phyloP scores from a whole-genome alignment of 345 rosid genomes.

The Populus alba region DNA sequence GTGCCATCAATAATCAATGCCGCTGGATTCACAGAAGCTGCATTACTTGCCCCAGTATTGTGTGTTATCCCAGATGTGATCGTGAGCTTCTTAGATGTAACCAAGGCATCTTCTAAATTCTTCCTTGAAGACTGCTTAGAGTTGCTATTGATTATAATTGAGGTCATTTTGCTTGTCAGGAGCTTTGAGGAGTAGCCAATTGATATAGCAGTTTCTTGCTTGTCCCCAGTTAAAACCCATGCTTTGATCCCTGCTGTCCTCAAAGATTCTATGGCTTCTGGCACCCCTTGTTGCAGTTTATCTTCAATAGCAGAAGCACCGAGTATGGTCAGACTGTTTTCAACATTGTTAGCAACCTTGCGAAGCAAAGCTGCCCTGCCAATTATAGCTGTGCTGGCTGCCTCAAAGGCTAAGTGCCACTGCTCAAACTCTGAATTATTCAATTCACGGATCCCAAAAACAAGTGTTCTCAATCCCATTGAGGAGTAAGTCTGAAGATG shows the following conservation, averaged over 20 bases:
- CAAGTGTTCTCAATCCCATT: slow-evolving; percentile 16
- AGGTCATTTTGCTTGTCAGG: too few species aligned
- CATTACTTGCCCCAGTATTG: too few species aligned
- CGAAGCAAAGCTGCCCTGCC: slow-evolving; percentile 16
- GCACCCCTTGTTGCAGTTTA: slow-evolving; percentile 24
- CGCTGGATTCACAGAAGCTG: not conserved
- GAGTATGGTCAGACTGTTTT: slow-evolving; percentile 9
- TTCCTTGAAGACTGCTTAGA: too few species aligned
- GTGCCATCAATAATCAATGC: slow-evolving; percentile 3
- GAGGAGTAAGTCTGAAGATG: too few species aligned
- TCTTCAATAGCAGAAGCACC: slow-evolving; percentile 29
- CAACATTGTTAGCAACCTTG: slow-evolving; percentile 13
- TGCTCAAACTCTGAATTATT: slow-evolving; percentile 7
- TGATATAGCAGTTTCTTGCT: slow-evolving; percentile 23
- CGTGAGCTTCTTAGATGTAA: too few species aligned
- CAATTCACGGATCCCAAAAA: slow-evolving; percentile 11
- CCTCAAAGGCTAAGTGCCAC: slow-evolving; percentile 15
- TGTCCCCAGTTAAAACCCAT: slow-evolving; percentile 28
- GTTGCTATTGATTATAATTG: too few species aligned
- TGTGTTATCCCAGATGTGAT: too few species aligned
- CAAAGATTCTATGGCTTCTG: slow-evolving; percentile 17
- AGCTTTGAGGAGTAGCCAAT: slow-evolving; percentile 11
- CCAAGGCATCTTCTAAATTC: too few species aligned
- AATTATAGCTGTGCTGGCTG: slow-evolving; percentile 5
- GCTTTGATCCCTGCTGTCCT: slow-evolving; percentile 19